Evolutionary conservation across 495 filamentous ascomycete genomes (phyloP), one percentile per base, ranked within the genome.

Genomic region (Durotheca rogersii): DNA sequence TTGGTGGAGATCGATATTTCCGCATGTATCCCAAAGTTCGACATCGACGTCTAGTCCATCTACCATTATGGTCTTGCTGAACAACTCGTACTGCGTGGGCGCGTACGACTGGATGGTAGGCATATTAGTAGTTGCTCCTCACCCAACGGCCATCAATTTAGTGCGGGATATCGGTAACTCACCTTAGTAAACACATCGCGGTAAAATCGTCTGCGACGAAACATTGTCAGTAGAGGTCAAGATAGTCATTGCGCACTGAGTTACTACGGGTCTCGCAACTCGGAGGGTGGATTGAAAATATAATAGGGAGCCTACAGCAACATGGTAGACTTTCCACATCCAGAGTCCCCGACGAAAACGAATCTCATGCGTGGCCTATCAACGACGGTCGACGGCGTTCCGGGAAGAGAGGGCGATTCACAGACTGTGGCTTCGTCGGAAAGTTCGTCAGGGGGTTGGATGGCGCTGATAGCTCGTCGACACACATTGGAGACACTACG

Each of bases 1-100:
- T 7, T 63, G 63, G 19, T 61, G 51, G 7, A 61, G 27, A 2
- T 32, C 25, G 11, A 54, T 2, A 6, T 61, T 51, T 1, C 65
- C 65, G 19, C 59, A 58, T 6, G 60, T 66, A 30, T 67, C 65
- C 65, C 58, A 66, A 7, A 67, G 42, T 21, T 67, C 65, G 7
- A 67, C 36, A 12, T 58, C 51, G 12, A 59, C 42, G 4, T 52
- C 46, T 7, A 52, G 37, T 7, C 20, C 52, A 7, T 65, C 56
- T 6, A 65, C 46, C 0, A 7, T 27, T 12, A 29, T 27, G 4
- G 45, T 50, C 35, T 65, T 65, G 25, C 36, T 42, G 29, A 54
- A 62, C 7, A 60, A 16, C 18, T 65, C 59, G 16, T 60, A 65
- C 10, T 49, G 39, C 0, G 62, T 62, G 20, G 44, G 57, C 16